phyloP scores from a whole-genome alignment of 2,329 filamentous ascomycete species.

The Plectosphaerella cucumerina region DNA sequence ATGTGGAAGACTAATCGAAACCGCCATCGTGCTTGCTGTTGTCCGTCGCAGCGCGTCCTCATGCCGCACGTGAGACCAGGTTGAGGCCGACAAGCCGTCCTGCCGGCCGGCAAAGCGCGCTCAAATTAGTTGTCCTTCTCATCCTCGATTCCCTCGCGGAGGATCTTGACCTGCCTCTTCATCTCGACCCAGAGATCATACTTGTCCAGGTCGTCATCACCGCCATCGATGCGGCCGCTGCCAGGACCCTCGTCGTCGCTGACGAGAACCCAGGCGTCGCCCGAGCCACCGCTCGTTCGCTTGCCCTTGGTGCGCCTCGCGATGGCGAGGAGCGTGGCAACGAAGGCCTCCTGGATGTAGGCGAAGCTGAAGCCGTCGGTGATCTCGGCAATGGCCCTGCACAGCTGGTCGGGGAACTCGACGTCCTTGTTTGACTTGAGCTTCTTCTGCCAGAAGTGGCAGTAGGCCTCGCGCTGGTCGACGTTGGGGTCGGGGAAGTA shows the following conservation, averaged over 20 bases:
- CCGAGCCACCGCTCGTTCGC: conserved; percentile 10
- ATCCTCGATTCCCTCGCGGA: conserved; percentile 55
- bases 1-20: too few relatives aligned
- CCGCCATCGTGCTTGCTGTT: too few relatives aligned
- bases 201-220: conserved; percentile 39
- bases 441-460: conserved; percentile 58
- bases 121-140: conserved; percentile 10
- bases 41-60: too few relatives aligned
- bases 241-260: conserved; percentile 11
- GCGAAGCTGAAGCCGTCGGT: conserved; percentile 65
- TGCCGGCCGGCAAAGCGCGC: neutral
- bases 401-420: conserved; percentile 56
- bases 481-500: conserved; percentile 54
- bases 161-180: conserved; percentile 56
- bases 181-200: conserved; percentile 57
- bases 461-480: conserved; percentile 54
- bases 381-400: conserved; percentile 54
- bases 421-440: conserved; percentile 52
- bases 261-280: conserved; percentile 33
- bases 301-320: conserved; percentile 29
- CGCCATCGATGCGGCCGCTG: conserved; percentile 11
- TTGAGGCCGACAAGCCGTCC: too few relatives aligned
- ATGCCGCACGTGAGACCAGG: too few relatives aligned
- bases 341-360: conserved; percentile 67
- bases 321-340: conserved; percentile 57